phyloP scores from a whole-genome alignment of 441 rosid genomes.

The Pelargonium fulgidum region DNA sequence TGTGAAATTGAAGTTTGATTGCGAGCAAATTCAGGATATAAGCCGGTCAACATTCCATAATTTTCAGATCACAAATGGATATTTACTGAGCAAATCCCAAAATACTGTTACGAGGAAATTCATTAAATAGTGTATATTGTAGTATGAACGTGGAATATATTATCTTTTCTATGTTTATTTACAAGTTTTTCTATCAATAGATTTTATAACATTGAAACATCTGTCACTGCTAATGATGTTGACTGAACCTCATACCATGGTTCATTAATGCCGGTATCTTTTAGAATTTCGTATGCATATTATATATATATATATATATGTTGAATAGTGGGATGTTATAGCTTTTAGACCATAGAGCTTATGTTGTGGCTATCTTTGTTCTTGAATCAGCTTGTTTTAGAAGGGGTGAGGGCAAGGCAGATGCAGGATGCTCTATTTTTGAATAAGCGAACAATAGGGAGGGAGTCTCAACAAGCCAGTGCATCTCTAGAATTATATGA shows the following conservation, averaged over 20 bases:
- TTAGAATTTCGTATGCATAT: neutral
- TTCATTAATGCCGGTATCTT: neutral
- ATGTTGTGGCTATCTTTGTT: constrained; percentile 19
- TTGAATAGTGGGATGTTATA: neutral
- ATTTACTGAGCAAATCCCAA: no score
- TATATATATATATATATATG: neutral
- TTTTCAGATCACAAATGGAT: no score
- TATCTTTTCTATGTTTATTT: no score
- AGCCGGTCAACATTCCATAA: no score
- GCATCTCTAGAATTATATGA: constrained; percentile 54
- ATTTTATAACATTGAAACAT: no score
- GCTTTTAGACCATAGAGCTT: neutral
- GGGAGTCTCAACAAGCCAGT: constrained; percentile 67
- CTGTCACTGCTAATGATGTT: no score
- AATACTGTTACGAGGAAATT: no score
- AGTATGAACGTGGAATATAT: no score
- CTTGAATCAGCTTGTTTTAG: constrained; percentile 74
- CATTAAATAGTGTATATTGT: no score
- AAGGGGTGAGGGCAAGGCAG: constrained; percentile 73
- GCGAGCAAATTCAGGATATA: no score
- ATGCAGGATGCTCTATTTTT: constrained; percentile 50
- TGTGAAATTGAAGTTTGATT: no score
- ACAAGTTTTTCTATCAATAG: neutral
- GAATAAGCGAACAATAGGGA: constrained; percentile 56
- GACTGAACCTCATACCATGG: neutral